These are phyloP conservation scores for Phytophthora pluvialis DNA, from an alignment of 352 stramenopile genomes.

Conservation along the genomic window DNA sequence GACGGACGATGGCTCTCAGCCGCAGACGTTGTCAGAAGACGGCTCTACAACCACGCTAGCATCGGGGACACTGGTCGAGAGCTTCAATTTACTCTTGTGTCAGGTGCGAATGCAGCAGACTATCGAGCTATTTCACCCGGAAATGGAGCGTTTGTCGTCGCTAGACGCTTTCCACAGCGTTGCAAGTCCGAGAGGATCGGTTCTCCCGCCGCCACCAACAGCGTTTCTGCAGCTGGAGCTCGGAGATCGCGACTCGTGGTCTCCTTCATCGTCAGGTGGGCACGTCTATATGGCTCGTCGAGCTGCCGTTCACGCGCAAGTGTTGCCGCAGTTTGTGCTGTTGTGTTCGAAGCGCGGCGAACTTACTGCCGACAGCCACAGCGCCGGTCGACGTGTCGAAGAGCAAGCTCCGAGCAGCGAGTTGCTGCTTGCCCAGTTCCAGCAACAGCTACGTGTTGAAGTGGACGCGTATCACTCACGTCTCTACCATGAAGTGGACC, in stretches of 20 bases:
- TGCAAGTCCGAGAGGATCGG: slow-evolving; percentile 28
- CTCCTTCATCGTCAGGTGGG: slow-evolving; percentile 14
- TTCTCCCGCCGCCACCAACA: slow-evolving; percentile 35
- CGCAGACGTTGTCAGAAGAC: slow-evolving; percentile 5
- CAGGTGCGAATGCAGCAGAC: slow-evolving; percentile 45
- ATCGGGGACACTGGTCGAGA: slow-evolving; percentile 25
- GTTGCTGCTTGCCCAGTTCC: slow-evolving; percentile 26
- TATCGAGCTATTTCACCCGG: slow-evolving; percentile 42
- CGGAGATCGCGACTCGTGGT: slow-evolving; percentile 15
- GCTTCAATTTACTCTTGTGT: slow-evolving; percentile 49
- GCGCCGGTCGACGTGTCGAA: not conserved
- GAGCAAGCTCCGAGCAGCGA: slow-evolving; percentile 15
- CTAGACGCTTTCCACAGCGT: slow-evolving; percentile 32
- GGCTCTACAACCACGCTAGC: not conserved
- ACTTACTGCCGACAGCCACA: not conserved
- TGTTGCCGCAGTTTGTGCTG: slow-evolving; percentile 49
- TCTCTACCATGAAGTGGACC: slow-evolving; percentile 45
- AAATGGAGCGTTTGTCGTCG: slow-evolving; percentile 25
- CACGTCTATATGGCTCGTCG: slow-evolving; percentile 46
- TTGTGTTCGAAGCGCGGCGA: slow-evolving; percentile 36
- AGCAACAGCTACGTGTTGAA: slow-evolving; percentile 35
- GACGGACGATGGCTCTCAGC: slow-evolving; percentile 6
- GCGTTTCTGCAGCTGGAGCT: slow-evolving; percentile 49
- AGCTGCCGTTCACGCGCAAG: slow-evolving; percentile 18
- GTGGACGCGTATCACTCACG: slow-evolving; percentile 41